A percentile compares a stretch with the other conserved stretches of the same genome.
These are phyloP conservation scores for Boletus albobrunnescens DNA, from an alignment of 1,284 basidiomycete genomes.

Conservation along the genomic window DNA sequence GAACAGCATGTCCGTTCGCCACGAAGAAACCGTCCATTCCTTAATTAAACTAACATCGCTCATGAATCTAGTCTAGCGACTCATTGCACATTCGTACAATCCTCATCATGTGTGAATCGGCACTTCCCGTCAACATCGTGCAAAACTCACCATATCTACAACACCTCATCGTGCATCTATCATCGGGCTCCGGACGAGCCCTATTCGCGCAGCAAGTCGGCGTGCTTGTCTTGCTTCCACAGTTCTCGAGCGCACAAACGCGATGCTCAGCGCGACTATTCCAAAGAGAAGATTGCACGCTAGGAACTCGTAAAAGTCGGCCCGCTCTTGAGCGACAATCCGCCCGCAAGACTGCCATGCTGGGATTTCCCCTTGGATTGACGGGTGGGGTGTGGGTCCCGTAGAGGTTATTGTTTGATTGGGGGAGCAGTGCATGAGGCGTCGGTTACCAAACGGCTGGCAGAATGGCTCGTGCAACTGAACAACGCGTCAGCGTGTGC, in stretches of 20 bases:
- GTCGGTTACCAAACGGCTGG: conserved; percentile 85
- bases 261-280: conserved; percentile 57
- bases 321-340: conserved; percentile 70
- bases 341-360: conserved; percentile 91
- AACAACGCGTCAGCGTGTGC: conserved; percentile 10
- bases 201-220: conserved; percentile 80
- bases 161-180: conserved; percentile 8
- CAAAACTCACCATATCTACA: neutral
- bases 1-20: too few relatives aligned
- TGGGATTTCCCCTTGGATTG: conserved; percentile 59
- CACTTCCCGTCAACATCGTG: neutral
- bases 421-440: conserved; percentile 76
- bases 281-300: conserved; percentile 76
- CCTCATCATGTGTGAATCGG: neutral
- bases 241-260: conserved; percentile 64
- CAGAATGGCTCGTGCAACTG: conserved; percentile 85
- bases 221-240: conserved; percentile 72
- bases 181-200: conserved; percentile 38
- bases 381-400: conserved; percentile 14
- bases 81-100: conserved; percentile 6
- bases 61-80: conserved; percentile 1
- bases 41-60: conserved; percentile 2
- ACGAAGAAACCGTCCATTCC: neutral
- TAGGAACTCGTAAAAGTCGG: conserved; percentile 85
- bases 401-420: conserved; percentile 18